These are phyloP conservation scores for Xylaria arbuscula DNA, from an alignment of 2,329 filamentous ascomycete genomes.

Conservation along the genomic window DNA sequence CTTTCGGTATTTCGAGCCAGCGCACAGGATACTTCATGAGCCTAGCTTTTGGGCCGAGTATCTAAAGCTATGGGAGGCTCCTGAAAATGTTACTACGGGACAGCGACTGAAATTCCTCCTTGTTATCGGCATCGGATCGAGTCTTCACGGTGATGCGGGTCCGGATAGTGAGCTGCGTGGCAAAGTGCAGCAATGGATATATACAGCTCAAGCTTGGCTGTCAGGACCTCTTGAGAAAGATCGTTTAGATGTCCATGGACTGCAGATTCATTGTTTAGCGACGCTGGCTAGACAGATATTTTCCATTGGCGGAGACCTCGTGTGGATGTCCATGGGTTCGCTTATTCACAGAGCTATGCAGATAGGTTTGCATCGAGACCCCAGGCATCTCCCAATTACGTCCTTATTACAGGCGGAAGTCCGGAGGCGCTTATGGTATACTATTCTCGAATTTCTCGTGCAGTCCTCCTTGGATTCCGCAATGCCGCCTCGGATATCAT, in stretches of 20 bases:
- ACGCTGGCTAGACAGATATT: constrained; percentile 56
- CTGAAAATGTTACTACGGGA: constrained; percentile 41
- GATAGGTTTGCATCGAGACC: constrained; percentile 59
- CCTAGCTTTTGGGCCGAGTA: constrained; percentile 65
- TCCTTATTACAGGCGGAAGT: constrained; percentile 53
- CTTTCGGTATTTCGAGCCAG: constrained; percentile 61
- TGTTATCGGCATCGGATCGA: constrained; percentile 56
- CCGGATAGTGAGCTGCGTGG: constrained; percentile 43
- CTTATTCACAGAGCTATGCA: constrained; percentile 58
- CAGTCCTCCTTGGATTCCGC: constrained; percentile 55
- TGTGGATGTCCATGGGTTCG: constrained; percentile 56
- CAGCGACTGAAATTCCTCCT: constrained; percentile 54
- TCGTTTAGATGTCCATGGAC: constrained; percentile 49
- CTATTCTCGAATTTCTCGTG: constrained; percentile 54
- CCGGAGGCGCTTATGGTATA: constrained; percentile 57
- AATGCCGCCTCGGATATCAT: constrained; percentile 54
- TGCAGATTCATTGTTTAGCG: constrained; percentile 56
- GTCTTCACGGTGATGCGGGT: constrained; percentile 46
- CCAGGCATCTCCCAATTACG: constrained; percentile 53
- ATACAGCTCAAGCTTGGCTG: constrained; percentile 56
- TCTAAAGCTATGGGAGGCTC: constrained; percentile 57
- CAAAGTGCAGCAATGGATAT: constrained; percentile 54
- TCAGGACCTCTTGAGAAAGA: constrained; percentile 55
- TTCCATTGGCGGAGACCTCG: constrained; percentile 54
- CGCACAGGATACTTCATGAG: constrained; percentile 63